phyloP scores from a whole-genome alignment of 2,329 filamentous ascomycete genomes.

The Scopulariopsis brevicaulis region DNA sequence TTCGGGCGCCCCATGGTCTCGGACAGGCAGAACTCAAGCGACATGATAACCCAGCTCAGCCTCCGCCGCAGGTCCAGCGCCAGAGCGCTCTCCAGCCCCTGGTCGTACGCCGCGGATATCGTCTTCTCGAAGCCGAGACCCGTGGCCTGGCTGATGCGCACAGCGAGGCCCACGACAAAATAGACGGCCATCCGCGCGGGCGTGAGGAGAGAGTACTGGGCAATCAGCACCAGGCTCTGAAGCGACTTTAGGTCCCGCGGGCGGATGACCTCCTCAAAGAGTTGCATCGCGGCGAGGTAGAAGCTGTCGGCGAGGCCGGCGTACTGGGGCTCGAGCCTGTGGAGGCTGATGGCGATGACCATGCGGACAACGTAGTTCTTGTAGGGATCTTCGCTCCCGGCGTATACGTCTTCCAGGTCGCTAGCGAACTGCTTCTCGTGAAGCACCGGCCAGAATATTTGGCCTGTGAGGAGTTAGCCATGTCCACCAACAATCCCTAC shows the following conservation, averaged over 20 bases:
- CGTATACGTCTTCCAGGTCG: constrained; percentile 73
- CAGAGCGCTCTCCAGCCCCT: constrained; percentile 53
- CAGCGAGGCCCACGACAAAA: constrained; percentile 81
- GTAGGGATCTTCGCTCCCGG: constrained; percentile 62
- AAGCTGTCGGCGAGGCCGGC: constrained; percentile 93
- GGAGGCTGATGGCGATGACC: constrained; percentile 88
- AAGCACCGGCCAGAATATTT: constrained; percentile 76
- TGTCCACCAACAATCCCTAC: background rate
- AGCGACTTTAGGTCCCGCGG: constrained; percentile 86
- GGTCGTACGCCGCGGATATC: constrained; percentile 51
- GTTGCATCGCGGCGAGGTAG: constrained; percentile 79
- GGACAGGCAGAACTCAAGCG: constrained; percentile 81
- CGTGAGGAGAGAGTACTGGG: constrained; percentile 83
- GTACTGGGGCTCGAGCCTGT: constrained; percentile 81
- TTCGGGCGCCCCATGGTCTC: constrained; percentile 81
- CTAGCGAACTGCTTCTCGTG: constrained; percentile 70
- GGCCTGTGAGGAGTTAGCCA: constrained; percentile 42
- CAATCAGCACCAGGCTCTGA: constrained; percentile 80
- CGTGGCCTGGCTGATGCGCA: constrained; percentile 79
- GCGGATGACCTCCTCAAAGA: constrained; percentile 70
- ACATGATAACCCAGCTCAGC: constrained; percentile 76
- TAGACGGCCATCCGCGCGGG: constrained; percentile 88
- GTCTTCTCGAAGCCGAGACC: constrained; percentile 84
- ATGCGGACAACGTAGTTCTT: constrained; percentile 83
- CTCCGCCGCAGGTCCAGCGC: constrained; percentile 84